phyloP scores from a whole-genome alignment of 352 stramenopile genomes.

The Phytophthora hibernalis region DNA sequence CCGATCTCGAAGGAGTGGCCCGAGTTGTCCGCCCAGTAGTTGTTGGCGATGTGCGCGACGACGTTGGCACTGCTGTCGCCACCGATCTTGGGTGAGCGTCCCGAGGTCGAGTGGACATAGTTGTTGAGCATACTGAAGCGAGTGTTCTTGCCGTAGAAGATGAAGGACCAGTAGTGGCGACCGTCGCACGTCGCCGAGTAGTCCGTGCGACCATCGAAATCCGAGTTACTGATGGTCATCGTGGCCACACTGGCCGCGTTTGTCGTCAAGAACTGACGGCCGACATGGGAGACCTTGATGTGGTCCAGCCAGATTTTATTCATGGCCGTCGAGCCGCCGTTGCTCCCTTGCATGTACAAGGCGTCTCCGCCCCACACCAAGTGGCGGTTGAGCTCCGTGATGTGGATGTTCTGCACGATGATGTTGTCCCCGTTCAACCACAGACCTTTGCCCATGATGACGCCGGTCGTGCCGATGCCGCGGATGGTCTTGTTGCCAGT shows the following conservation, averaged over 20 bases:
- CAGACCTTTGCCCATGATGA: slow-evolving; percentile 45
- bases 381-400: slow-evolving; percentile 49
- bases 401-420: slow-evolving; percentile 52
- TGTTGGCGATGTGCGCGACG: no score
- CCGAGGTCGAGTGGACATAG: no score
- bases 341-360: slow-evolving; percentile 41
- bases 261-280: slow-evolving; percentile 49
- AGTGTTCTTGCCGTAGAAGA: slow-evolving; percentile 49
- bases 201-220: slow-evolving; percentile 53
- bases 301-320: slow-evolving; percentile 53
- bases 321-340: slow-evolving; percentile 12
- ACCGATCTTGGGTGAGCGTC: no score
- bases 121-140: slow-evolving; percentile 46
- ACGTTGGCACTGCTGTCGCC: no score
- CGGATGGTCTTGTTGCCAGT: slow-evolving; percentile 46
- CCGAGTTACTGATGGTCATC: slow-evolving; percentile 60
- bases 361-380: slow-evolving; percentile 49
- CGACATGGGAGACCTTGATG: slow-evolving; percentile 40
- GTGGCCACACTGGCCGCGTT: slow-evolving; percentile 37
- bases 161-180: slow-evolving; percentile 59
- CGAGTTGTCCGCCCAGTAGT: slow-evolving; percentile 52
- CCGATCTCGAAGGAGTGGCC: slow-evolving; percentile 43
- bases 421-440: slow-evolving; percentile 36
- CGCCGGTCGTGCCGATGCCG: slow-evolving; percentile 37
- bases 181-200: slow-evolving; percentile 54